Evolutionary conservation across 1,139 yeast species (phyloP).

Genomic region (Saccharomyces pastorianus): DNA sequence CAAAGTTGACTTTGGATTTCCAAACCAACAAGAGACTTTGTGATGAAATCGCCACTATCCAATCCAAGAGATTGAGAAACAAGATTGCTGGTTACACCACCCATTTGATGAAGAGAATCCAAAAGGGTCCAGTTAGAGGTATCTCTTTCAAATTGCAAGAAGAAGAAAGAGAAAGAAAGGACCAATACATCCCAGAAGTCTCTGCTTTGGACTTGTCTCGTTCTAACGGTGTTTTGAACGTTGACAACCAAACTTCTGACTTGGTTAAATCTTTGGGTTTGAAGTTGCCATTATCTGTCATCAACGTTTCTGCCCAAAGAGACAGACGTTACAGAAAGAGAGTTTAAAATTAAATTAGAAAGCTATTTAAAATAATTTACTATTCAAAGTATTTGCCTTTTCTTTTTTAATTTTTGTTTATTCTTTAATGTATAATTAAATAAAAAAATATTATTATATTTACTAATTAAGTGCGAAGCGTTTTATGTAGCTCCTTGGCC

Average conservation of each 20-base stretch:
- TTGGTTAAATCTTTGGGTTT: constrained; percentile 94
- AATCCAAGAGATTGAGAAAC: constrained; percentile 99
- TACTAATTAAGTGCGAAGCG: not conserved
- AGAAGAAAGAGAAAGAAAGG: constrained; percentile 99
- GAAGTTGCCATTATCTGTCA: constrained; percentile 88
- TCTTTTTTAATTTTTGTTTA: constrained; percentile 1
- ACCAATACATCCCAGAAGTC: constrained; percentile 99
- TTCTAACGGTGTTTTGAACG: constrained; percentile 94
- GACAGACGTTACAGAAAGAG: constrained; percentile 94
- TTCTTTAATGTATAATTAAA: constrained; percentile 3
- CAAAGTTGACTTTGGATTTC: constrained; percentile 98
- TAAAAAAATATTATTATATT: constrained; percentile 2
- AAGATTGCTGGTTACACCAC: constrained; percentile 99
- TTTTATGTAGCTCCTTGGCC: not conserved
- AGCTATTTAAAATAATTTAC: not conserved
- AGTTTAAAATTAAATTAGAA: constrained; percentile 42
- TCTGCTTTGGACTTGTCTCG: constrained; percentile 98
- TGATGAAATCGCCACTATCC: constrained; percentile 96
- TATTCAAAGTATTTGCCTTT: not conserved
- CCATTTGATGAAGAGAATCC: constrained; percentile 99
- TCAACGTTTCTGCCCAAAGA: constrained; percentile 89
- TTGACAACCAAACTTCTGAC: constrained; percentile 96
- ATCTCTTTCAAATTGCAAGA: constrained; percentile 99
- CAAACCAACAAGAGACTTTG: constrained; percentile 99
- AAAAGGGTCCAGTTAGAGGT: constrained; percentile 99